Evolutionary conservation across 1,284 basidiomycete species (phyloP), one percentile per base, ranked within the genome.

Genomic region (Cutaneotrichosporon sp.): DNA sequence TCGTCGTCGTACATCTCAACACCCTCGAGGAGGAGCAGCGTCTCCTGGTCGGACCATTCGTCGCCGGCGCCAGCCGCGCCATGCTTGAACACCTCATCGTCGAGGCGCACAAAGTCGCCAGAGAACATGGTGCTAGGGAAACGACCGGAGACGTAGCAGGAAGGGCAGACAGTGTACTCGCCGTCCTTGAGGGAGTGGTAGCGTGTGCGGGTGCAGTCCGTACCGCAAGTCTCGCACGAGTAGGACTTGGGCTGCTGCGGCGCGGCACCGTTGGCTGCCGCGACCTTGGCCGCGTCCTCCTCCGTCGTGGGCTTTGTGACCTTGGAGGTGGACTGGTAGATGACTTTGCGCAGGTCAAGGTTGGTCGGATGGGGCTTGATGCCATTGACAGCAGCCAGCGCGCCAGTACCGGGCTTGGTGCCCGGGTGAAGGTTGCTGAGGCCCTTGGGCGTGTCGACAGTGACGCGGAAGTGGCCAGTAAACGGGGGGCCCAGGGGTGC

Each of bases 1-100:
- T 97, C 94, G 68, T 97, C 94, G 61, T 97, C 90, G 72, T 86
- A 92, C 90, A 98, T 94, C 76, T 99, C 94, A 46, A 98, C 83
- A 16, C 87, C 96, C 75, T 98, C 94, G 17, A 98, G 80, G 14
- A 99, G 79, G 3, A 90, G 76, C 12, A 98, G 76, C 17, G 87
- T 81, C 75, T 98, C 96, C 68, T 92, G 87, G 70, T 97, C 92
- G 4, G 84, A 81, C 96, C 96, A 98, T 60, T 87, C 85, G 60
- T 86, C 82, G 12, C 64, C 70, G 2, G 78, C 74, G 2, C 76
- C 79, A 17, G 77, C 77, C 14, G 74, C 62, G 5, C 72, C 70
- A 57, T 77, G 76, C 64, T 80, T 79, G 71, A 79, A 80, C 14
- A 74, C 70, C 43, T 79, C 74, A 37, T 81, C 78, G 34, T 86